Conservation (phyloP, 306 rosid species). For the Cucurbita maxima region DNA sequence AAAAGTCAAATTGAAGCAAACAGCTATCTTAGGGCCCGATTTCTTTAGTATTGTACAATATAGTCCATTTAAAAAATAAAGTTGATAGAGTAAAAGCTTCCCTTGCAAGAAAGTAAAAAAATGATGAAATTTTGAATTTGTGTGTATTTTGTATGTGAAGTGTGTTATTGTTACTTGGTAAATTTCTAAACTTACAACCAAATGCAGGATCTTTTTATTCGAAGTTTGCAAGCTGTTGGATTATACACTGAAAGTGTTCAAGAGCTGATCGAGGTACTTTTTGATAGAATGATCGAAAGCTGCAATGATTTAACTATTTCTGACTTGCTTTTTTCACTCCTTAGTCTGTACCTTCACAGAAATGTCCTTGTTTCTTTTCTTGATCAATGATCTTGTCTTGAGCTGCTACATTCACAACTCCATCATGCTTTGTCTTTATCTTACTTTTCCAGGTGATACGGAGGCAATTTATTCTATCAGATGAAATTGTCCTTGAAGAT, state of each 20-base stretch:
- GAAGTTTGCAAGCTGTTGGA: constrained; percentile 66
- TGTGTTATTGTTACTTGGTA: neutral
- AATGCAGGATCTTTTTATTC: constrained; percentile 75
- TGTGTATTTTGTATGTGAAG: neutral
- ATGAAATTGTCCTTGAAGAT: constrained; percentile 58
- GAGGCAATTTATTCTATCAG: constrained; percentile 33
- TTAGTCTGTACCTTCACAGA: neutral
- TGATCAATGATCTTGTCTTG: neutral
- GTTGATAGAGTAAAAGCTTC: neutral
- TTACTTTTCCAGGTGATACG: constrained; percentile 45
- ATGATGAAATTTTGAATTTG: neutral
- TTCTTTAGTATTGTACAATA: neutral
- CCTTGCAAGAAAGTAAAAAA: neutral
- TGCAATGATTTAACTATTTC: neutral
- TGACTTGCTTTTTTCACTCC: neutral
- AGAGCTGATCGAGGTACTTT: constrained; percentile 63
- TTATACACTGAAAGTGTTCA: constrained; percentile 36
- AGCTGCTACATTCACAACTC: constrained; percentile 8
- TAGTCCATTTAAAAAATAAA: neutral
- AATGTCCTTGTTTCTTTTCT: neutral
- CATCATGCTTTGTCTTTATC: neutral
- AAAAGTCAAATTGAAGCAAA: neutral
- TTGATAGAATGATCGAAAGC: constrained; percentile 3
- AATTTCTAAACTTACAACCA: constrained; percentile 1
- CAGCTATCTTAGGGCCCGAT: neutral